These are phyloP conservation scores for Geoglossum glabrum DNA, from an alignment of 495 filamentous ascomycete species.

Conservation along the genomic window DNA sequence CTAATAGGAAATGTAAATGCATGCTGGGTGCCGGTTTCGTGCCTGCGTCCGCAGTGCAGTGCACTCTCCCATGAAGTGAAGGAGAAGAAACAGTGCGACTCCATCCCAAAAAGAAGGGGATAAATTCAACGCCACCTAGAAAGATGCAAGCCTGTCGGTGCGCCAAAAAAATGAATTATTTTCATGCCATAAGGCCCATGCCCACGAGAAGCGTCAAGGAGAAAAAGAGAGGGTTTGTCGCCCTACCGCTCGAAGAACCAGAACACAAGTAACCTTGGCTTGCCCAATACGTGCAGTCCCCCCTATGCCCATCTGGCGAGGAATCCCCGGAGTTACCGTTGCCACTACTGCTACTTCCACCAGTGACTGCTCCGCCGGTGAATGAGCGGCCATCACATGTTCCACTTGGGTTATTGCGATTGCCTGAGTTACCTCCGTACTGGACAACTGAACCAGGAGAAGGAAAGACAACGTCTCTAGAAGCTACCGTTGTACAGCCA, in stretches of 20 bases:
- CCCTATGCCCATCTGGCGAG: neutral
- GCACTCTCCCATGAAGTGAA: no score
- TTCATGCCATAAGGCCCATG: neutral
- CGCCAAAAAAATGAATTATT: neutral
- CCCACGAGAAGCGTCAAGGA: neutral
- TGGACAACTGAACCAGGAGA: constrained; percentile 33
- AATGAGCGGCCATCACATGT: neutral
- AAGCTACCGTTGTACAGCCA: constrained; percentile 30
- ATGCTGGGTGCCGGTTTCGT: no score
- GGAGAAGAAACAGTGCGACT: no score
- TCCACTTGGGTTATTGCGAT: neutral
- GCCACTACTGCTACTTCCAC: neutral
- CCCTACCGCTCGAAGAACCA: neutral
- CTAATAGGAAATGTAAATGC: no score
- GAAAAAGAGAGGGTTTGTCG: neutral
- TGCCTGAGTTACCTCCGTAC: constrained; percentile 8
- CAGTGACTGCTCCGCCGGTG: neutral
- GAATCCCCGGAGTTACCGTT: neutral
- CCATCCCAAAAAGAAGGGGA: no score
- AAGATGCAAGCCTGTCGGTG: neutral
- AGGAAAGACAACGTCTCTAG: constrained; percentile 28
- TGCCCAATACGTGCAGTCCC: neutral
- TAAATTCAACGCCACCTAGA: neutral
- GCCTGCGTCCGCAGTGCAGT: no score
- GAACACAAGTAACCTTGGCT: neutral